phyloP scores from a whole-genome alignment of 1,284 basidiomycete species.

The Chalciporus sp. region DNA sequence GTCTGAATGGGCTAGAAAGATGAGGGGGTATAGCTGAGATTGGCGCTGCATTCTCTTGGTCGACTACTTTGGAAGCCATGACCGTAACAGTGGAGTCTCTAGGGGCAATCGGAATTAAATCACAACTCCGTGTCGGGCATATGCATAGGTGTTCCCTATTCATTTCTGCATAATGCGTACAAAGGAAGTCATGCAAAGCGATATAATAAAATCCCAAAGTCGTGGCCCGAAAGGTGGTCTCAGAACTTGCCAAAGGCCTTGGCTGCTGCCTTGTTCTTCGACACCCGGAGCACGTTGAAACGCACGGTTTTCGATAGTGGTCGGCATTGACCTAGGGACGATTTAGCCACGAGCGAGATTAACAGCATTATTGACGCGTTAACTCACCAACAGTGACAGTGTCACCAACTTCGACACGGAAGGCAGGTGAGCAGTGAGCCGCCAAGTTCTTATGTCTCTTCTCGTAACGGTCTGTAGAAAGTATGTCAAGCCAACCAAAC shows the following conservation, averaged over 20 bases:
- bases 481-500: conserved; percentile 15
- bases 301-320: conserved; percentile 99
- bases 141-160: neutral
- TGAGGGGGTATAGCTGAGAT: conserved; percentile 18
- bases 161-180: conserved; percentile 19
- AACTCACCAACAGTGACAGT: conserved; percentile 91
- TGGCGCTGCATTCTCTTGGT: neutral
- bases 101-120: neutral
- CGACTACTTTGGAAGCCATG: conserved; percentile 1
- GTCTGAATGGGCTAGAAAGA: conserved; percentile 12
- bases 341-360: conserved; percentile 1
- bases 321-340: conserved; percentile 85
- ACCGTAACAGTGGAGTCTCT: neutral
- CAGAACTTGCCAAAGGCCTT: conserved; percentile 97
- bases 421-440: conserved; percentile 96
- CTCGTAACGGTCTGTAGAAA: conserved; percentile 82
- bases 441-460: conserved; percentile 99
- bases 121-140: neutral
- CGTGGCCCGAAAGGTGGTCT: conserved; percentile 25
- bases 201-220: conserved; percentile 16
- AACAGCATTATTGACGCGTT: neutral
- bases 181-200: conserved; percentile 30
- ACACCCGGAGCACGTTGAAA: conserved; percentile 95
- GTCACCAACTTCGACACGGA: conserved; percentile 95
- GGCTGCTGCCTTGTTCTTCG: conserved; percentile 84